Conservation (phyloP, 352 stramenopile genomes). For the Halophytophthora polymorphica region DNA sequence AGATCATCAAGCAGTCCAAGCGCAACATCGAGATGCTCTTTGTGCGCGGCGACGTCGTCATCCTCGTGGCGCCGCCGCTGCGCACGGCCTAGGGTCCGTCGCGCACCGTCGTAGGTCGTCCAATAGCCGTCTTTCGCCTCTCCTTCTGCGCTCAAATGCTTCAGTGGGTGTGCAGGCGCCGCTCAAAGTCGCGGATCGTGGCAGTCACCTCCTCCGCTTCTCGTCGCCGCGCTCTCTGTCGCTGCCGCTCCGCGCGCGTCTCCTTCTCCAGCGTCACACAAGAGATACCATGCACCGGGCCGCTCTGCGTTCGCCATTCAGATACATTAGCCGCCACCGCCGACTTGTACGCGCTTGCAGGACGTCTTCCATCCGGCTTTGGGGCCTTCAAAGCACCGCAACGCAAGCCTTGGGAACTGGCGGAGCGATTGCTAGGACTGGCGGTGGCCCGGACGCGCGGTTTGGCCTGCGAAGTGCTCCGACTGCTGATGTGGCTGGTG, state of each 20-base stretch:
- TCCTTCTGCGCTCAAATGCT: neutral
- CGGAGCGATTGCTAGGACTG: slow-evolving; percentile 2
- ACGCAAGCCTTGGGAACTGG: neutral
- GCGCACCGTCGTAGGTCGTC: too few species aligned
- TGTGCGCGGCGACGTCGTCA: slow-evolving; percentile 97
- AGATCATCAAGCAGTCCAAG: slow-evolving; percentile 95
- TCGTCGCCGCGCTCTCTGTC: neutral
- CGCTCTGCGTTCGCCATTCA: slow-evolving; percentile 38
- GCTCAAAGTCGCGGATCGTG: slow-evolving; percentile 45
- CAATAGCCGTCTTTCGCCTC: too few species aligned
- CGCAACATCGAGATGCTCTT: slow-evolving; percentile 98
- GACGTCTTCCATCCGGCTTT: neutral
- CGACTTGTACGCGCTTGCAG: slow-evolving; percentile 19
- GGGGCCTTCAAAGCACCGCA: too few species aligned
- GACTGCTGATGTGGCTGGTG: neutral
- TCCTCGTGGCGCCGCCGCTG: slow-evolving; percentile 96
- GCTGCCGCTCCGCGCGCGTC: neutral
- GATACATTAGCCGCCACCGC: slow-evolving; percentile 34
- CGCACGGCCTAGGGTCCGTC: slow-evolving; percentile 67
- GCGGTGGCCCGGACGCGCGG: neutral
- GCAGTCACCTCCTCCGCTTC: slow-evolving; percentile 24
- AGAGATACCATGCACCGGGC: slow-evolving; percentile 3
- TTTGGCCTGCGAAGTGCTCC: slow-evolving; percentile 1
- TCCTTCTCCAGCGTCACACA: slow-evolving; percentile 2
- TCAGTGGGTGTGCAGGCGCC: slow-evolving; percentile 16